Percentiles rank a stretch among this genome's conserved stretches.
These are phyloP conservation scores for Haplographium delicatum DNA, from an alignment of 495 filamentous ascomycete species.

Conservation along the genomic window DNA sequence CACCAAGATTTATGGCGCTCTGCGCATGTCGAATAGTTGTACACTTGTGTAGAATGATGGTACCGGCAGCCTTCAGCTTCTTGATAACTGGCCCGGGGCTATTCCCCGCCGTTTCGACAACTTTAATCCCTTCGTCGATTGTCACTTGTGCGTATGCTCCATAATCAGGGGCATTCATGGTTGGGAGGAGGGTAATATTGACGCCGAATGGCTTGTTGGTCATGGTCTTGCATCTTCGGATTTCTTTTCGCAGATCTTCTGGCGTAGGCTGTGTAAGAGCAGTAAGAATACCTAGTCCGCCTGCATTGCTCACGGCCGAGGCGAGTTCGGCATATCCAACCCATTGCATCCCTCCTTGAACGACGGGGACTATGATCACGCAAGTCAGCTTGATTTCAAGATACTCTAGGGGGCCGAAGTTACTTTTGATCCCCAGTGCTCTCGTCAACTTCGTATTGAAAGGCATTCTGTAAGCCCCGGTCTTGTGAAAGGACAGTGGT, in stretches of 20 bases:
- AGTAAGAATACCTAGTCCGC: constrained; percentile 88
- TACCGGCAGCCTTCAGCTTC: constrained; percentile 75
- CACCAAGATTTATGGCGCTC: constrained; percentile 87
- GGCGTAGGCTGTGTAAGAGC: constrained; percentile 93
- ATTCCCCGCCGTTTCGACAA: constrained; percentile 97
- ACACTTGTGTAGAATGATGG: constrained; percentile 91
- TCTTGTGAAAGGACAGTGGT: too few species aligned
- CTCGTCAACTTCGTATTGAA: constrained; percentile 89
- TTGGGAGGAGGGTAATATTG: constrained; percentile 91
- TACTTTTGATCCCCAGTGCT: constrained; percentile 81
- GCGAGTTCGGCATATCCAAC: constrained; percentile 87
- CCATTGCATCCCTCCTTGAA: constrained; percentile 93
- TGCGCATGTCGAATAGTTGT: constrained; percentile 93
- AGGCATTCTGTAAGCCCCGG: constrained; percentile 55
- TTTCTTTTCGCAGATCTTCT: constrained; percentile 90
- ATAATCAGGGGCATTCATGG: constrained; percentile 87
- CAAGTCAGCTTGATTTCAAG: too few species aligned
- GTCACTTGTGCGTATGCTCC: constrained; percentile 85
- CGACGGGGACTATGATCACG: constrained; percentile 75
- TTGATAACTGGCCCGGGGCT: constrained; percentile 86
- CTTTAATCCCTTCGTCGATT: constrained; percentile 87
- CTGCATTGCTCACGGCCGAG: constrained; percentile 89
- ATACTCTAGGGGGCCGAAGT: too few species aligned
- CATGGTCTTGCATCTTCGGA: constrained; percentile 77
- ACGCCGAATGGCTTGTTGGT: constrained; percentile 90